Percentiles rank a stretch among this genome's conserved stretches.
Evolutionary conservation across 345 rosid genomes (phyloP).

Genomic region (Carallia pectinifolia): DNA sequence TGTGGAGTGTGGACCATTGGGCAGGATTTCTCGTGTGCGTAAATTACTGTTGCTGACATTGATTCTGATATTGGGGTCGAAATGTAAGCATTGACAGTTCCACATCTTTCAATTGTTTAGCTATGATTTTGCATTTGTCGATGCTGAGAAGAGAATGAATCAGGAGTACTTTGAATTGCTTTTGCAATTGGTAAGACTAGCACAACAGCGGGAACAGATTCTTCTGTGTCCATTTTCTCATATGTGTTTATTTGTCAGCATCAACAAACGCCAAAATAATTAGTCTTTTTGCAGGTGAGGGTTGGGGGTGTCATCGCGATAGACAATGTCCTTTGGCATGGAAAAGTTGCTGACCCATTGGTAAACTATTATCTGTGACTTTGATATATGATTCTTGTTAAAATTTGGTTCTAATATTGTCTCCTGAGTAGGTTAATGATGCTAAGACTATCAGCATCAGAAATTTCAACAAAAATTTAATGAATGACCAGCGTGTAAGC

Average conservation of each 20-base stretch:
- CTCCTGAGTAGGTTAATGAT: slow-evolving; percentile 61
- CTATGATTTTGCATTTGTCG: slow-evolving; percentile 95
- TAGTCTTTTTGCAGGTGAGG: slow-evolving; percentile 51
- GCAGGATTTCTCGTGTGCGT: neutral
- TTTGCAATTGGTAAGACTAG: slow-evolving; percentile 62
- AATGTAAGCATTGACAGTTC: slow-evolving; percentile 4
- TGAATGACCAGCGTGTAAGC: slow-evolving; percentile 72
- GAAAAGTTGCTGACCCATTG: slow-evolving; percentile 80
- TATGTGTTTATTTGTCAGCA: neutral
- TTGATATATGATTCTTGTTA: slow-evolving; percentile 1
- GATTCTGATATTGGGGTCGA: neutral
- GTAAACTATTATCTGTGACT: slow-evolving; percentile 29
- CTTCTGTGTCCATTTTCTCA: neutral
- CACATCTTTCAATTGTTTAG: slow-evolving; percentile 35
- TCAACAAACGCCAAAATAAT: neutral
- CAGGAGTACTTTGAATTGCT: slow-evolving; percentile 84
- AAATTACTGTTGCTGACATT: neutral
- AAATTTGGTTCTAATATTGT: slow-evolving; percentile 7
- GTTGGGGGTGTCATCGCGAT: slow-evolving; percentile 78
- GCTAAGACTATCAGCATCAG: slow-evolving; percentile 70
- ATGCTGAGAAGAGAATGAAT: slow-evolving; percentile 94
- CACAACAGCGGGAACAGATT: slow-evolving; percentile 2
- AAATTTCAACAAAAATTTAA: slow-evolving; percentile 59
- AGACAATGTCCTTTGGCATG: slow-evolving; percentile 98
- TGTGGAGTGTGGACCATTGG: neutral